A percentile compares a stretch with the other conserved stretches of the same genome.
phyloP scores from a whole-genome alignment of 805 yeast species.

The Spathaspora passalidarum region DNA sequence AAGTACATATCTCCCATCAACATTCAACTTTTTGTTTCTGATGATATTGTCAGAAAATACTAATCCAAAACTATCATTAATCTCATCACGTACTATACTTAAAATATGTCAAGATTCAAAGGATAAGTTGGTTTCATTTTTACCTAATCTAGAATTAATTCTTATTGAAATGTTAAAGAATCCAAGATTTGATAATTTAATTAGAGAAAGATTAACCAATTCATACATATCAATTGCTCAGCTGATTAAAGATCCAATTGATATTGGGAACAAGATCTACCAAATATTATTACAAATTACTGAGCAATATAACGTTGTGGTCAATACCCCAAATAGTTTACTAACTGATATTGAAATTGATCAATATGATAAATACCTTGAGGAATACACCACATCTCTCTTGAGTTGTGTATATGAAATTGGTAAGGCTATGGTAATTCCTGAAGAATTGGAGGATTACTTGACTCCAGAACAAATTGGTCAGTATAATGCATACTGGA shows the following conservation, averaged over 20 bases:
- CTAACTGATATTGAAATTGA: not conserved
- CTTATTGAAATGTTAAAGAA: slow-evolving; percentile 46
- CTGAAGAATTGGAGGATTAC: slow-evolving; percentile 48
- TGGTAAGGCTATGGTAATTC: slow-evolving; percentile 64
- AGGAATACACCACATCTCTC: slow-evolving; percentile 53
- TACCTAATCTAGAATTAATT: slow-evolving; percentile 49
- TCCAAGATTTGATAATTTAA: slow-evolving; percentile 36
- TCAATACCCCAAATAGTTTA: not conserved
- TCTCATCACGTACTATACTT: slow-evolving; percentile 51
- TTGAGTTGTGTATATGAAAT: slow-evolving; percentile 64
- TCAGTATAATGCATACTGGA: slow-evolving; percentile 41
- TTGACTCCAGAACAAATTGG: slow-evolving; percentile 32
- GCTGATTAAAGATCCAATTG: slow-evolving; percentile 44
- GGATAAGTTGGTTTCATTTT: slow-evolving; percentile 32
- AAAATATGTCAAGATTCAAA: slow-evolving; percentile 57
- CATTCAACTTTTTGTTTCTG: slow-evolving; percentile 55
- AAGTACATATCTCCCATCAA: slow-evolving; percentile 40
- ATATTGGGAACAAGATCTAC: slow-evolving; percentile 17
- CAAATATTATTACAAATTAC: slow-evolving; percentile 6
- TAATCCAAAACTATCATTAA: slow-evolving; percentile 22
- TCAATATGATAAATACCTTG: slow-evolving; percentile 17
- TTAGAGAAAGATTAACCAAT: slow-evolving; percentile 58
- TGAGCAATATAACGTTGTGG: slow-evolving; percentile 9
- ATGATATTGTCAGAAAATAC: slow-evolving; percentile 22
- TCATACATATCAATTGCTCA: slow-evolving; percentile 64